Percentiles rank a stretch among this genome's conserved stretches.
Conservation (phyloP, 805 yeast genomes). For the Wickerhamiella kurtzmanii region DNA sequence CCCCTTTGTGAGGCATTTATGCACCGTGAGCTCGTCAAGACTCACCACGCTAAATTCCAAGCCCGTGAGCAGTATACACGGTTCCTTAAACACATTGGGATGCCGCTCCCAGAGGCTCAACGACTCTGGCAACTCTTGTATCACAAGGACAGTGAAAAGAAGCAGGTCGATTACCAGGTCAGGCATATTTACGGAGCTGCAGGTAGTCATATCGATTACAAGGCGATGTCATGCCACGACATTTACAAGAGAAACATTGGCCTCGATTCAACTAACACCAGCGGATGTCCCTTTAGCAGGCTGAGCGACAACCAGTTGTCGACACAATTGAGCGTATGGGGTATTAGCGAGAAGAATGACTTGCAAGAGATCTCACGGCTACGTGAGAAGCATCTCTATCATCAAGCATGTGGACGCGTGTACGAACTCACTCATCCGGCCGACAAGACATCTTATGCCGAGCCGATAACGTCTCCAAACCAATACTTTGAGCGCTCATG, state of each 20-base stretch:
- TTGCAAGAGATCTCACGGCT: constrained; percentile 52
- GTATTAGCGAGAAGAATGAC: constrained; percentile 42
- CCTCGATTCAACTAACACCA: constrained; percentile 34
- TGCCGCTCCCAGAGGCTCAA: constrained; percentile 74
- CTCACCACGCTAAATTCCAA: constrained; percentile 63
- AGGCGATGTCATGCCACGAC: constrained; percentile 73
- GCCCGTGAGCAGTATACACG: constrained; percentile 79
- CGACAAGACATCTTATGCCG: constrained; percentile 31
- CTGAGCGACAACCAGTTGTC: constrained; percentile 51
- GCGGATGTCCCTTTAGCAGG: constrained; percentile 90
- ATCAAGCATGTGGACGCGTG: constrained; percentile 79
- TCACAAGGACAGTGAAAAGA: constrained; percentile 7
- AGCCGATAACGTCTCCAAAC: constrained; percentile 72
- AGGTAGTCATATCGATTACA: constrained; percentile 75
- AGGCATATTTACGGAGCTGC: constrained; percentile 85
- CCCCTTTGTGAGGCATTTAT: constrained; percentile 71
- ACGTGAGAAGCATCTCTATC: constrained; percentile 55
- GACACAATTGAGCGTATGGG: constrained; percentile 45
- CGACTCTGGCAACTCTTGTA: constrained; percentile 58
- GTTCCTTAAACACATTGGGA: constrained; percentile 81
- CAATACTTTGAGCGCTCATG: constrained; percentile 41
- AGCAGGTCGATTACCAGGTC: constrained; percentile 72
- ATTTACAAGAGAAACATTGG: constrained; percentile 53
- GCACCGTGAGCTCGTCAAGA: constrained; percentile 43
- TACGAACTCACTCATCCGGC: constrained; percentile 52